A percentile compares a stretch with the other conserved stretches of the same genome.
Conservation (phyloP, 1,284 basidiomycete genomes). For the Boletus sp. region DNA sequence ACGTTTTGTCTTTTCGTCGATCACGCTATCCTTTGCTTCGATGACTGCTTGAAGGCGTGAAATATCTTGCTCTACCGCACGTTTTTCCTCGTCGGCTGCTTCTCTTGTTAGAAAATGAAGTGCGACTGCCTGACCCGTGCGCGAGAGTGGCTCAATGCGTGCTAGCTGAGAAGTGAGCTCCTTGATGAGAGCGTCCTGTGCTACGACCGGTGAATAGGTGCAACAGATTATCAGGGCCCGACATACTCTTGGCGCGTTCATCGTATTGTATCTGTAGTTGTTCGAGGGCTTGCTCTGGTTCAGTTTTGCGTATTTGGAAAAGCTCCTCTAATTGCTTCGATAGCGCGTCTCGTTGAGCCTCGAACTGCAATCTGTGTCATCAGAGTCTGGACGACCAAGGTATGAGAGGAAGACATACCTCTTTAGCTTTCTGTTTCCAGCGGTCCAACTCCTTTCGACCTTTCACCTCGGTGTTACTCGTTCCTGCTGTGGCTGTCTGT, state of each 20-base stretch:
- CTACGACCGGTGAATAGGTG: slow-evolving; percentile 34
- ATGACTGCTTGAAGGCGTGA: slow-evolving; percentile 41
- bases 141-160: slow-evolving; percentile 49
- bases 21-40: slow-evolving; percentile 40
- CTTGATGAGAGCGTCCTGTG: slow-evolving; percentile 52
- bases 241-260: slow-evolving; percentile 47
- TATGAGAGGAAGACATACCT: slow-evolving; percentile 17
- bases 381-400: neutral
- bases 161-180: slow-evolving; percentile 54
- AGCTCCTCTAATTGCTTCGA: slow-evolving; percentile 54
- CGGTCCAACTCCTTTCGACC: slow-evolving; percentile 26
- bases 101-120: slow-evolving; percentile 69
- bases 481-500: too few species aligned
- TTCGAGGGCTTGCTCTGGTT: slow-evolving; percentile 53
- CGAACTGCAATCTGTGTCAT: slow-evolving; percentile 32
- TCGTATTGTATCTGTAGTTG: slow-evolving; percentile 48
- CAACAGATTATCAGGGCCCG: neutral
- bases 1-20: slow-evolving; percentile 45
- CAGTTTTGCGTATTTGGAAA: slow-evolving; percentile 53
- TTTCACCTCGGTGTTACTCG: slow-evolving; percentile 16
- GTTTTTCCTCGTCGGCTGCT: slow-evolving; percentile 64
- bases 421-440: slow-evolving; percentile 31
- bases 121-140: slow-evolving; percentile 45
- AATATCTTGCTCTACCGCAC: slow-evolving; percentile 47
- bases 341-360: slow-evolving; percentile 46